Evolutionary conservation across 129 eudicot species (phyloP).

Genomic region (Mikania micrantha): DNA sequence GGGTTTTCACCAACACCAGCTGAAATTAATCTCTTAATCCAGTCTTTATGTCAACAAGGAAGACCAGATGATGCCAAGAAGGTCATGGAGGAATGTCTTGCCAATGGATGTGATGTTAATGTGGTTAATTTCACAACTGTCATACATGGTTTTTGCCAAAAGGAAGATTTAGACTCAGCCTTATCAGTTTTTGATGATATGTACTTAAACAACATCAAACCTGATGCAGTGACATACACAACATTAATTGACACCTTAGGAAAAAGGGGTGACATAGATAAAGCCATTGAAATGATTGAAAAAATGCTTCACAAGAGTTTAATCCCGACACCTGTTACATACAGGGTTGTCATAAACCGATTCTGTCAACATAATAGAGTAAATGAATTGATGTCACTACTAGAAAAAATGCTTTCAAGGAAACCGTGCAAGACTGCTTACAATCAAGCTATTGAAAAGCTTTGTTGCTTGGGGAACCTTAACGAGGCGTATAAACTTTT

Average conservation of each 20-base stretch:
- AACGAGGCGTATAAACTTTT: constrained; percentile 67
- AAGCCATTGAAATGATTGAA: constrained; percentile 58
- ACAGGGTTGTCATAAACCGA: constrained; percentile 60
- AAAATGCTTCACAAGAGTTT: constrained; percentile 78
- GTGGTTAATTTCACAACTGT: constrained; percentile 73
- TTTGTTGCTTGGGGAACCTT: constrained; percentile 55
- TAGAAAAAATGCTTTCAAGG: constrained; percentile 58
- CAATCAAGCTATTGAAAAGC: constrained; percentile 73
- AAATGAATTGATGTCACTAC: constrained; percentile 43
- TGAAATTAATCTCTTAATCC: constrained; percentile 71
- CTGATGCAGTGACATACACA: constrained; percentile 77
- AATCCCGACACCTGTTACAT: constrained; percentile 78
- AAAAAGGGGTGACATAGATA: constrained; percentile 52
- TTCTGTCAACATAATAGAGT: constrained; percentile 58
- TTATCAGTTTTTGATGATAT: constrained; percentile 87
- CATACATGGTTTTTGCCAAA: constrained; percentile 77
- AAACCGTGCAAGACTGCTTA: constrained; percentile 45
- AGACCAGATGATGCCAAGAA: constrained; percentile 52
- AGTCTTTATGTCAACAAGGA: constrained; percentile 60
- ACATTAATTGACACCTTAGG: constrained; percentile 60
- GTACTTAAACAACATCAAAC: constrained; percentile 70
- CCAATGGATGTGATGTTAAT: constrained; percentile 70
- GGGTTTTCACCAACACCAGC: constrained; percentile 77
- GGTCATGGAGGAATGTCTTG: constrained; percentile 63
- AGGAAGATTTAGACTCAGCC: constrained; percentile 57